Evolutionary conservation across 495 filamentous ascomycete genomes (phyloP), one percentile per base, ranked within the genome.

Genomic region (Thermochaetoides thermophila): DNA sequence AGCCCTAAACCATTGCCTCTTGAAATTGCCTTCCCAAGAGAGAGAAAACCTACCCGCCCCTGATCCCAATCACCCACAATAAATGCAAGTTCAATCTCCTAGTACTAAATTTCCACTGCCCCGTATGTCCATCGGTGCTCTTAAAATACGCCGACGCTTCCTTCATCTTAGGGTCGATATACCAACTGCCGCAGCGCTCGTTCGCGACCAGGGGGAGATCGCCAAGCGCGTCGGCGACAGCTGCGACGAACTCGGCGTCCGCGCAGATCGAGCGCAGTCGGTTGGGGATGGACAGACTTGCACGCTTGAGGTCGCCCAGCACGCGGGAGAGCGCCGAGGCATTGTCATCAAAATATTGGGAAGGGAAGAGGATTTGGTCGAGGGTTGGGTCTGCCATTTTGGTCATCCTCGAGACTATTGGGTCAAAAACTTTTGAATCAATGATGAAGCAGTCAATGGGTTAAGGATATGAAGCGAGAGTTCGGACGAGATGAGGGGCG

Each of bases 121-220:
- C 81, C 1, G 68, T 69, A 60, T 97, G 89, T 2, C 89, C 89
- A 57, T 97, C 89, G 17, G 89, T 97, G 59, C 83, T 91, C 64
- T 97, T 97, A 59, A 95, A 97, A 58, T 96, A 96, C 5, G 71
- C 82, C 31, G 79, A 81, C 11, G 68, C 81, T 1, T 56, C 56
- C 49, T 85, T 85, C 8, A 37, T 42, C 13, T 53, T 52, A 0
- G 81, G 78, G 18, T 72, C 61, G 23, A 95, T 80, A 54, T 97
- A 97, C 89, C 89, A 97, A 50, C 83, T 85, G 1, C 89, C 89
- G 48, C 86, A 94, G 31, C 89, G 66, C 52, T 94, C 83, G 46
- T 97, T 97, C 15, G 85, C 81, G 15, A 97, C 61, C n/a, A 95
- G 57, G 0, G 87, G 86, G n/a, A 89, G 61, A 14, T 46, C 45